A percentile compares a stretch with the other conserved stretches of the same genome.
Conservation (phyloP, 176 grass and related monocot species). For the Alopecurus myosuroides region DNA sequence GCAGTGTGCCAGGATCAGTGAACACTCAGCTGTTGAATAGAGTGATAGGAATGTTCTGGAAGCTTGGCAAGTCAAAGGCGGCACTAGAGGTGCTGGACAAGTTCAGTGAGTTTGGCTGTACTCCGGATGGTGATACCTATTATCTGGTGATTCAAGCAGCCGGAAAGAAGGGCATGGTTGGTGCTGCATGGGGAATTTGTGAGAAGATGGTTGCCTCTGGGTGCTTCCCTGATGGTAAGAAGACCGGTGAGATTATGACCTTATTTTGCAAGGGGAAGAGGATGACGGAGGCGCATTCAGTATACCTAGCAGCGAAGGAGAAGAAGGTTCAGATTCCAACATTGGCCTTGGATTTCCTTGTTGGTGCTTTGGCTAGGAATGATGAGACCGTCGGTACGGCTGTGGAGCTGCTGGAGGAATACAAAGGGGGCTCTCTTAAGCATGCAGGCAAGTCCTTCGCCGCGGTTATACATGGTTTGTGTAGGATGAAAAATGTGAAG, state of each 20-base stretch:
- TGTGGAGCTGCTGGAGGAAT: conserved; percentile 65
- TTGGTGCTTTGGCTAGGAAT: conserved; percentile 51
- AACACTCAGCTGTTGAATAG: conserved; percentile 54
- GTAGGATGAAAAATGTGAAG: conserved; percentile 58
- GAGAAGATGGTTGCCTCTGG: conserved; percentile 81
- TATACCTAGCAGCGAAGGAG: conserved; percentile 62
- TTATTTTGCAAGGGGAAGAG: conserved; percentile 70
- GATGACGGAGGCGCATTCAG: conserved; percentile 52
- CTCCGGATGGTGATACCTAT: conserved; percentile 62
- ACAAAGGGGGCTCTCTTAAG: conserved; percentile 52
- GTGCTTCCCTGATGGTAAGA: conserved; percentile 63
- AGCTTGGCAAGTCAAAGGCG: conserved; percentile 63
- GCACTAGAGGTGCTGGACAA: conserved; percentile 68
- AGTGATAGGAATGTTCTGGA: conserved; percentile 65
- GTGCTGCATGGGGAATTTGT: conserved; percentile 53
- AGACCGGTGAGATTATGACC: conserved; percentile 45
- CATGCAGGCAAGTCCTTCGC: conserved; percentile 66
- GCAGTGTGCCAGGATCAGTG: conserved; percentile 42
- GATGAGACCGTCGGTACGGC: conserved; percentile 58
- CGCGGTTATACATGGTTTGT: conserved; percentile 69
- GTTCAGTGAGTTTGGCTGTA: conserved; percentile 69
- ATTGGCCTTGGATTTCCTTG: conserved; percentile 49
- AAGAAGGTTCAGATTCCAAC: conserved; percentile 47
- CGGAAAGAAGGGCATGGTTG: conserved; percentile 54
- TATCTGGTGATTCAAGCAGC: conserved; percentile 70